phyloP scores from a whole-genome alignment of 306 rosid genomes.

The Biancaea sappan region DNA sequence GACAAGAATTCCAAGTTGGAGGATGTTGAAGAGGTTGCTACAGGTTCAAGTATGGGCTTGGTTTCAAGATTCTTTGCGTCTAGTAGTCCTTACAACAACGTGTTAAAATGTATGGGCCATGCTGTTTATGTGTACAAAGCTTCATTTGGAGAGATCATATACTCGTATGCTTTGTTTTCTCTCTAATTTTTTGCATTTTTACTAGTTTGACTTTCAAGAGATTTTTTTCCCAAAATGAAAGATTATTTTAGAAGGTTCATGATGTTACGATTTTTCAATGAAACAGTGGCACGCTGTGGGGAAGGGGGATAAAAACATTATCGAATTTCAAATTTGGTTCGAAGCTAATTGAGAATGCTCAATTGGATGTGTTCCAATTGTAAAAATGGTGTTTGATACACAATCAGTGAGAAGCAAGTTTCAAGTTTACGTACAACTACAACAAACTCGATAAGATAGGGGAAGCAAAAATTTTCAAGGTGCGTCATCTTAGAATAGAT shows the following conservation, averaged over 20 bases:
- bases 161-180: conserved; percentile 42
- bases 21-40: neutral
- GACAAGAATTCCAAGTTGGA: neutral
- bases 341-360: neutral
- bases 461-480: neutral
- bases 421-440: conserved; percentile 2
- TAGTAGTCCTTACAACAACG: conserved; percentile 45
- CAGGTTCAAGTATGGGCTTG: conserved; percentile 26
- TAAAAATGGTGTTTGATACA: conserved; percentile 16
- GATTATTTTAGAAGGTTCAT: neutral
- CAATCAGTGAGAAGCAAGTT: conserved; percentile 21
- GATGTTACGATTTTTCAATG: conserved; percentile 27
- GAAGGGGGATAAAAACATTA: neutral
- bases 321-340: neutral
- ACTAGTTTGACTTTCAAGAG: neutral
- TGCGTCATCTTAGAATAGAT: neutral
- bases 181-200: neutral
- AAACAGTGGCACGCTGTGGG: conserved; percentile 31
- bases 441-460: neutral
- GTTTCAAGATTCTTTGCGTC: conserved; percentile 46
- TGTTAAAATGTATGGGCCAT: conserved; percentile 65
- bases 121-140: conserved; percentile 58
- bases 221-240: neutral
- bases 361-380: conserved; percentile 23
- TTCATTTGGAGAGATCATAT: conserved; percentile 61